Conservation (phyloP, 164 flowering plant genomes). For the Nymphaea thermarum region DNA sequence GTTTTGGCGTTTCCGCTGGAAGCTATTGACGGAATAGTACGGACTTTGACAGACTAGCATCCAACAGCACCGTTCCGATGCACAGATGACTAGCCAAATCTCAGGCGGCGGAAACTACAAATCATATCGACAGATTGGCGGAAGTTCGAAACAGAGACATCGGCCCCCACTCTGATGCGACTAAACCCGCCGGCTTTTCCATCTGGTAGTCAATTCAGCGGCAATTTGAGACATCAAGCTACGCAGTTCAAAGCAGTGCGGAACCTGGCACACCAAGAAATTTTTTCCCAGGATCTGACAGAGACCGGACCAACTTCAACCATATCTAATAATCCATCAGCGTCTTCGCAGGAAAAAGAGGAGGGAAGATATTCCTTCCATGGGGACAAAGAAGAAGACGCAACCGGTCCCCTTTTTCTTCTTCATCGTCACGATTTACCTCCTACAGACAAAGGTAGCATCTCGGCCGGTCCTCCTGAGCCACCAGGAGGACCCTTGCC, state of each 20-base stretch:
- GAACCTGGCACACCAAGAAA: neutral
- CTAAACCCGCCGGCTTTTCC: neutral
- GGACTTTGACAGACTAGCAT: too few species aligned
- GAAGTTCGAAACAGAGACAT: too few species aligned
- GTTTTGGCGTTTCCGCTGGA: too few species aligned
- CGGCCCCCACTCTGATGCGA: too few species aligned
- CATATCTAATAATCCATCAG: neutral
- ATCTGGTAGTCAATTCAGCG: neutral
- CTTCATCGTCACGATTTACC: neutral
- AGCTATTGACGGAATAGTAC: too few species aligned
- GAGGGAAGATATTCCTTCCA: neutral
- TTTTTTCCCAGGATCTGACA: neutral
- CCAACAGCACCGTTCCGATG: too few species aligned
- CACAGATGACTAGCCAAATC: too few species aligned
- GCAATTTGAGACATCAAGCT: neutral
- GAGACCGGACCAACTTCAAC: neutral
- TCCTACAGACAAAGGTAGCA: neutral
- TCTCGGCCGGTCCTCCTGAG: slow-evolving; percentile 4
- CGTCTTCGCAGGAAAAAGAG: neutral
- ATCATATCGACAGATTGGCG: neutral
- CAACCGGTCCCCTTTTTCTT: neutral
- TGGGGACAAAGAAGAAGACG: neutral
- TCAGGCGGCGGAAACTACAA: neutral
- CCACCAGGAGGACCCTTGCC: slow-evolving; percentile 21
- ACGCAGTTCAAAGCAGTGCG: neutral